phyloP scores from a whole-genome alignment of 2,329 filamentous ascomycete species.

The Diaporthe citriasiana region DNA sequence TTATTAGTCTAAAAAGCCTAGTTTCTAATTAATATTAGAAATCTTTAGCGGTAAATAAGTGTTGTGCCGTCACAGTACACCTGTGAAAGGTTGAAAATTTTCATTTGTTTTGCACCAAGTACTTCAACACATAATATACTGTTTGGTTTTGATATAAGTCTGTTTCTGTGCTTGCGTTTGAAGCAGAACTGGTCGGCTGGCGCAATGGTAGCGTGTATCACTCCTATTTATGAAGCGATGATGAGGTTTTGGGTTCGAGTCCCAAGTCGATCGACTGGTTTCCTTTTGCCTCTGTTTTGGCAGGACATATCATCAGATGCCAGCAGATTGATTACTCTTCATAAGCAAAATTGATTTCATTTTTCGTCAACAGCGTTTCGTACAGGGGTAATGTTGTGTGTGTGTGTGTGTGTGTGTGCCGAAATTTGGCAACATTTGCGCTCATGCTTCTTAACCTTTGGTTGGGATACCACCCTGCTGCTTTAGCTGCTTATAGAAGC shows the following conservation, averaged over 20 bases:
- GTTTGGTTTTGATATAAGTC: fast-evolving
- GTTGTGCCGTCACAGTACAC: no score
- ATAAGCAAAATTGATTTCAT: background rate
- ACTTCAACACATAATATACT: no score
- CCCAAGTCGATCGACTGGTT: constrained; percentile 18
- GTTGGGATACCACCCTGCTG: background rate
- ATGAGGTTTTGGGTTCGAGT: constrained; percentile 35
- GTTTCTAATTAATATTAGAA: no score
- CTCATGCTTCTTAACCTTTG: background rate
- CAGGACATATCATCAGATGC: no score
- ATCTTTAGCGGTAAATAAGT: no score
- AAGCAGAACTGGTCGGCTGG: background rate
- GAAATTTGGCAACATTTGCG: background rate
- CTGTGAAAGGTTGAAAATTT: no score
- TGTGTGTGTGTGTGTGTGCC: background rate
- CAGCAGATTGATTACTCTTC: background rate
- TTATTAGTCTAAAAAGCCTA: no score
- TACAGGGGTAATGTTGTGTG: background rate
- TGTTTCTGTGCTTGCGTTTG: background rate
- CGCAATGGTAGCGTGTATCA: constrained; percentile 32
- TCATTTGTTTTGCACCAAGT: no score
- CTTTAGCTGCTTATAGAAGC: constrained; percentile 22
- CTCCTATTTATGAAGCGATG: constrained; percentile 15
- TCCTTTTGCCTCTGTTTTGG: background rate
- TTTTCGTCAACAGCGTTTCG: background rate